These are phyloP conservation scores for Tylopilus subfusipes DNA, from an alignment of 768 basidiomycete species.

Conservation along the genomic window DNA sequence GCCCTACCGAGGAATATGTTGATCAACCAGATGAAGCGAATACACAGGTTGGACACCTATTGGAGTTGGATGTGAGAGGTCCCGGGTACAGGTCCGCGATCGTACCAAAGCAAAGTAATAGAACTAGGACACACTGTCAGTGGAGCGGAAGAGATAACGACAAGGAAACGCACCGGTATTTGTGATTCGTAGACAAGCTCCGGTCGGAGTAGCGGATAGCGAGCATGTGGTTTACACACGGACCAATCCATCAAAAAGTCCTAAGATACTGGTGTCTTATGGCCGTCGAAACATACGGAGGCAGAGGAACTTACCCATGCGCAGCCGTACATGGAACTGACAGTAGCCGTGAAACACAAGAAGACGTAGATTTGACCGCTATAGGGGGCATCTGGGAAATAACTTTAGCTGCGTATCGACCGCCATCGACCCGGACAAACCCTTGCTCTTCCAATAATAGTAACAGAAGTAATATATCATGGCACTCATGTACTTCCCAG, in stretches of 20 bases:
- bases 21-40: slow-evolving; percentile 83
- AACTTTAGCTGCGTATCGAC: neutral
- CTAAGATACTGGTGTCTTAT: slow-evolving; percentile 34
- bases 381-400: slow-evolving; percentile 27
- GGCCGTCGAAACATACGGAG: neutral
- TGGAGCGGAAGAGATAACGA: neutral
- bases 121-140: slow-evolving; percentile 36
- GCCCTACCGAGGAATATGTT: slow-evolving; percentile 60
- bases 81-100: slow-evolving; percentile 7
- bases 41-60: slow-evolving; percentile 69
- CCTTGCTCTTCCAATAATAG: slow-evolving; percentile 71
- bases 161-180: slow-evolving; percentile 44
- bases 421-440: slow-evolving; percentile 27
- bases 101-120: slow-evolving; percentile 79
- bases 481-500: slow-evolving; percentile 80
- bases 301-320: slow-evolving; percentile 60
- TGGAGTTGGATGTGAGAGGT: neutral
- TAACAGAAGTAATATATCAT: slow-evolving; percentile 67
- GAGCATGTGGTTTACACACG: slow-evolving; percentile 54
- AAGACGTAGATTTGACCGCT: slow-evolving; percentile 56
- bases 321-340: slow-evolving; percentile 67
- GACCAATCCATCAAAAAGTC: slow-evolving; percentile 95
- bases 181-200: slow-evolving; percentile 72
- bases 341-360: slow-evolving; percentile 61
- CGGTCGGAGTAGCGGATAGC: slow-evolving; percentile 60